These are phyloP conservation scores for Aschersonia sp. DNA, from an alignment of 2,329 filamentous ascomycete species.

Conservation along the genomic window DNA sequence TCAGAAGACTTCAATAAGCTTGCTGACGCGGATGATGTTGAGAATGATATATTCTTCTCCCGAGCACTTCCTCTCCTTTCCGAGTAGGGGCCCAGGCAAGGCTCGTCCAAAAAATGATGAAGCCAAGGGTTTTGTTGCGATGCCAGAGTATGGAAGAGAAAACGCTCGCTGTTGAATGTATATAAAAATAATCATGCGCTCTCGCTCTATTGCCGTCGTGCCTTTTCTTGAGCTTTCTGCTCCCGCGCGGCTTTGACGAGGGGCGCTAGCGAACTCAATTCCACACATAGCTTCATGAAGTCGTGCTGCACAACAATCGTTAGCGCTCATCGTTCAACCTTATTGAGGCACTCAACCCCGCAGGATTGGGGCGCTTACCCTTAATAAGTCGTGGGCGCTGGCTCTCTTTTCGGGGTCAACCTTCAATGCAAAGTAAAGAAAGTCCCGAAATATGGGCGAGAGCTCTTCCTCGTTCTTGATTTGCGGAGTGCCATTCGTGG, in stretches of 20 bases:
- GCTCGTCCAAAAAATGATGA: no score
- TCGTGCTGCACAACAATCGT: conserved; percentile 43
- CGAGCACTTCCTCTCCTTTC: no score
- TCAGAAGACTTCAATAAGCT: no score
- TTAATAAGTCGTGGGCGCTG: conserved; percentile 82
- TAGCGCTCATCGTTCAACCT: conserved; percentile 4
- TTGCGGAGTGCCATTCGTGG: conserved; percentile 85
- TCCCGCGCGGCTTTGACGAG: conserved; percentile 76
- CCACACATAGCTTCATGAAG: conserved; percentile 66
- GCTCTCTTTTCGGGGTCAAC: conserved; percentile 96
- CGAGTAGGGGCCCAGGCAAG: no score
- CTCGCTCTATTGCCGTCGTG: conserved; percentile 36
- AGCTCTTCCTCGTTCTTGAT: conserved; percentile 88
- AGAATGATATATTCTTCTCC: no score
- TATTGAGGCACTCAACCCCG: no score
- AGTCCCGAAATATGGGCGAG: conserved; percentile 74
- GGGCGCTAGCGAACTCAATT: conserved; percentile 65
- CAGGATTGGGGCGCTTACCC: conserved; percentile 36
- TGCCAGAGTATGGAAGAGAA: background rate
- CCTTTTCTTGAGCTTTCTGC: conserved; percentile 75
- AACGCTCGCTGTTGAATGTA: conserved; percentile 4
- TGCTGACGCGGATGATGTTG: no score
- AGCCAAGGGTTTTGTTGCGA: background rate
- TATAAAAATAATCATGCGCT: conserved; percentile 1
- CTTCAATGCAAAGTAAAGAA: conserved; percentile 83